Base-by-base conservation (phyloP, 371 early-diverging fungal genomes). In the Mortierella sp. region DNA sequence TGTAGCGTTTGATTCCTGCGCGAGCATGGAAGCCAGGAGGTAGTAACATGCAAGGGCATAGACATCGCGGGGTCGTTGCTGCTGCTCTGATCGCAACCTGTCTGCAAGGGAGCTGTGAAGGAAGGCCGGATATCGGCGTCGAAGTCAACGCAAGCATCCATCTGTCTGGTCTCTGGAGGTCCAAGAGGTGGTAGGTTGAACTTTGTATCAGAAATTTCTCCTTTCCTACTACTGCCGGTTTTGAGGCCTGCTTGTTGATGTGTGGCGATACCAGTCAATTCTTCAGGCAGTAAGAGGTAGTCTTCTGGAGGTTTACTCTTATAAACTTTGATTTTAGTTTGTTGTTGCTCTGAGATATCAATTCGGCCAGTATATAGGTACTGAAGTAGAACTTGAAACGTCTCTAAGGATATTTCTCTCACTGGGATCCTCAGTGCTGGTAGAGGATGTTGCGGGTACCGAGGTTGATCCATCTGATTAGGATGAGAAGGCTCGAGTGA, bases 311-410 rank as follows among this genome's bases (percentile, higher is more conserved):
- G 37, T 6, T 29, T 43, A 28, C 54, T 40, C 61, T 40, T 55
- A 35, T 68, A 61, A 13, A n/a, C 10, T 13, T 64, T 60, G 28
- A 72, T 32, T 0, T 65, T 56, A 2, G 5, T 19, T 34, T 34
- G 13, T 15, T 72, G 77, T 9, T 64, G 37, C 1, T 64, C 31
- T 0, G 77, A 64, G 13, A 77, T 31, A 15, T 56, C 34, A 12
- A 77, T 72, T 7, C 58, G 40, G 0, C 68, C 65, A 0, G 68
- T 68, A 57, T 77, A 77, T 4, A 77, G 40, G 28, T 45, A 71
- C 47, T 77, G 68, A 2, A 77, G 64, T 31, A 77, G 35, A 7
- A 56, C 61, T n/a, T 68, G 55, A 32, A 77, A 72, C 3, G 72
- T 56, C 10, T 23, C 68, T 5, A 55, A 22, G 3, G 75, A 55